These are phyloP conservation scores for Paraphysoderma sedebokerense DNA, from an alignment of 371 early-diverging fungal species.

Conservation along the genomic window DNA sequence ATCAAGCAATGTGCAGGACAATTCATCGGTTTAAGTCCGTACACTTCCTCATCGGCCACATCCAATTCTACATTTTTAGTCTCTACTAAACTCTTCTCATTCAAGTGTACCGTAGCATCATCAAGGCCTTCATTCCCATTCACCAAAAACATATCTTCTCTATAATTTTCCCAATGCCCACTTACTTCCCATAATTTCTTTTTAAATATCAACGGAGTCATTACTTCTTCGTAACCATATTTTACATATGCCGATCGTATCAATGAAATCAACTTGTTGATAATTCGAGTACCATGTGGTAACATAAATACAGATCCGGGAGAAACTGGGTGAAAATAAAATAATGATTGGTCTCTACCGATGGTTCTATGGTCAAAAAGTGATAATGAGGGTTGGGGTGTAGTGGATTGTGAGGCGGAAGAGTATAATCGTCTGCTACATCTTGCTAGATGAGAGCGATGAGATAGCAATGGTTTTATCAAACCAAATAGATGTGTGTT, in stretches of 20 bases:
- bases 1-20: slow-evolving; percentile 99
- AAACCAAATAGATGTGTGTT: too few relatives aligned
- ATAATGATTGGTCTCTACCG: slow-evolving; percentile 60
- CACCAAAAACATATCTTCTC: slow-evolving; percentile 39
- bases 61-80: slow-evolving; percentile 13
- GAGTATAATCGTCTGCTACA: too few relatives aligned
- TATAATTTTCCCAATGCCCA: slow-evolving; percentile 93
- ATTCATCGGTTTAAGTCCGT: slow-evolving; percentile 99
- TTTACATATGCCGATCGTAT: slow-evolving; percentile 70
- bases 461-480: too few relatives aligned
- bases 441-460: too few relatives aligned
- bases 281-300: slow-evolving; percentile 91
- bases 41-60: slow-evolving; percentile 53
- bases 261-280: slow-evolving; percentile 83
- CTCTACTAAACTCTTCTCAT: slow-evolving; percentile 10
- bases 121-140: neutral
- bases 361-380: neutral
- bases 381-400: too few relatives aligned
- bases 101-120: neutral
- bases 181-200: slow-evolving; percentile 87
- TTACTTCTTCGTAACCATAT: slow-evolving; percentile 85
- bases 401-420: too few relatives aligned
- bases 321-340: slow-evolving; percentile 92
- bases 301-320: slow-evolving; percentile 97
- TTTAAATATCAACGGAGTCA: slow-evolving; percentile 89